Evolutionary conservation across 495 filamentous ascomycete genomes (phyloP), one percentile per base, ranked within the genome.

Genomic region (Neurospora hispaniola): DNA sequence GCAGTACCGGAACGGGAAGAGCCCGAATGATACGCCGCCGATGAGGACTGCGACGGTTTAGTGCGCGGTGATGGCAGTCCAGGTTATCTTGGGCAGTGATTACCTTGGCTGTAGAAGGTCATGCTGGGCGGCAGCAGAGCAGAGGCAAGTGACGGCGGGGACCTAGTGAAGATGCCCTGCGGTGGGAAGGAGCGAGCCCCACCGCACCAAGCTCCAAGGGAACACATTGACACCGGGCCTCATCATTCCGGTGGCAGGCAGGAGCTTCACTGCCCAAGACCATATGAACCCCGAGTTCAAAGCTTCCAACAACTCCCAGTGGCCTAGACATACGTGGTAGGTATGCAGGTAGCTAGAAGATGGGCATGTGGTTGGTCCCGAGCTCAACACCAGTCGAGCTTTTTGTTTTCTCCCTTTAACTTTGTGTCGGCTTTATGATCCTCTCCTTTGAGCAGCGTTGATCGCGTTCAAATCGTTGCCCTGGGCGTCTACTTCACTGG

Each of bases 1-100:
- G 92, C 78, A 84, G 79, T 94, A 94, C 78, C 82, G 89, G 66
- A 91, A 92, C 79, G 92, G 92, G 18, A 79, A 81, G 42, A 86
- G 82, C n/a, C 90, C 90, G 14, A 76, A 80, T 27, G 82, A 83
- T 68, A 77, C 71, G 66, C 79, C 79, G 69, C 77, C 77, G 1
- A 16, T 66, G 4, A 75, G 74, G 72, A 73, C 62, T 23, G 75
- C 75, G 18, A 79, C 76, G 1, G 43, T 79, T 41, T 79, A 69
- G 27, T 27, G 6, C 11, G 27, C 14, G 35, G 7, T 66, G 54
- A 27, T 14, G 23, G 11, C 5, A 66, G 27, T 12, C 35, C 5
- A 38, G 4, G 35, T 38, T 38, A 62, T 66, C 27, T 66, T 35
- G 12, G 54, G 54, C 27, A 12, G 54, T 31, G 23, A 8, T 62